These are phyloP conservation scores for Entomortierella lignicola DNA, from an alignment of 192 early-diverging fungal species.

Conservation along the genomic window DNA sequence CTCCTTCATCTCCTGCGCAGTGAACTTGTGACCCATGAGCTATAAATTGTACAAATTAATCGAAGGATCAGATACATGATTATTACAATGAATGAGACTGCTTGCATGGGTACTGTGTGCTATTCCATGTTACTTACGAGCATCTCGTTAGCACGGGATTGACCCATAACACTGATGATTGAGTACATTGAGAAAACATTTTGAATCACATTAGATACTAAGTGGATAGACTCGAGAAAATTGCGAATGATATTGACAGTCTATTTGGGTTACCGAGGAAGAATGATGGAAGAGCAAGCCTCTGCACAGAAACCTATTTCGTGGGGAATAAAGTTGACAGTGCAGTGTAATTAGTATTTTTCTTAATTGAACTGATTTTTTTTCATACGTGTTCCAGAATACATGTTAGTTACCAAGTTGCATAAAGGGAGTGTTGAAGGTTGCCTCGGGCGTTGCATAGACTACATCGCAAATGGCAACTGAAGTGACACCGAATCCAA, in stretches of 20 bases:
- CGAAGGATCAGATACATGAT: background rate
- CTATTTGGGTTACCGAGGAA: constrained; percentile 60
- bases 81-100: too few relatives aligned
- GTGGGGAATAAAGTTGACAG: too few relatives aligned
- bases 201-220: too few relatives aligned
- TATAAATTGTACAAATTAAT: background rate
- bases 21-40: constrained; percentile 66
- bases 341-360: background rate
- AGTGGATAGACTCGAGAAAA: too few relatives aligned
- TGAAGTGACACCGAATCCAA: constrained; percentile 77
- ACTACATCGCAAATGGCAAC: constrained; percentile 77
- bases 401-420: constrained; percentile 60
- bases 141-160: constrained; percentile 75
- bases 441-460: constrained; percentile 69
- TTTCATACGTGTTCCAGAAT: background rate
- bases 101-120: background rate
- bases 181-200: too few relatives aligned
- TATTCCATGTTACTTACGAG: constrained; percentile 46
- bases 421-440: constrained; percentile 82
- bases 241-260: too few relatives aligned
- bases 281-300: constrained; percentile 74
- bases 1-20: constrained; percentile 69
- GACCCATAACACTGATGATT: constrained; percentile 68
- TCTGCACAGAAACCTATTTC: constrained; percentile 74
- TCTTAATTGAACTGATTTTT: too few relatives aligned